Percentiles rank a stretch among this genome's conserved stretches.
Conservation (phyloP, 345 rosid genomes). For the Citrus unshiu region DNA sequence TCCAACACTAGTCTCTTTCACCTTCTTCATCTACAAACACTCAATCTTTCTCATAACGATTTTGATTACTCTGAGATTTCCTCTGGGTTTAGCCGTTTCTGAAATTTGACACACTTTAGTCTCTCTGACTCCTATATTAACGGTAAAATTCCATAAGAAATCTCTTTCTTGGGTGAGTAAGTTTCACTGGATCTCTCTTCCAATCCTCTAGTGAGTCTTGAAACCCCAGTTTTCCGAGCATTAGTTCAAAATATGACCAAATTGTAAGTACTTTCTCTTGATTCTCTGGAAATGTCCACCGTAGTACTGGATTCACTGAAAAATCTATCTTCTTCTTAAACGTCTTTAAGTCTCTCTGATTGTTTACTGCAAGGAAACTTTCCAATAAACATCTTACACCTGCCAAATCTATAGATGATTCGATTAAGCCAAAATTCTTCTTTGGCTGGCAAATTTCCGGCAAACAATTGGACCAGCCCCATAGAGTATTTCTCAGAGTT, state of each 20-base stretch:
- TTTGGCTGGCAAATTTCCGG: not conserved
- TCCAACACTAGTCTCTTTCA: slow-evolving; percentile 4
- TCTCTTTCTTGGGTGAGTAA: slow-evolving; percentile 1
- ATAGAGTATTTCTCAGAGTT: not conserved
- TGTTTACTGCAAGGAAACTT: slow-evolving; percentile 1
- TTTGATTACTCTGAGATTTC: slow-evolving; percentile 12
- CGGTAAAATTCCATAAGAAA: slow-evolving; percentile 12
- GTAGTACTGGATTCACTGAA: not conserved
- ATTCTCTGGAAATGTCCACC: slow-evolving; percentile 8
- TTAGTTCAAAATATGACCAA: not conserved
- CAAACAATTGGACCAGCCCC: not conserved
- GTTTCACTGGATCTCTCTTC: not conserved
- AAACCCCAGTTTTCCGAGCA: not conserved
- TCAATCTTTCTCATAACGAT: not conserved
- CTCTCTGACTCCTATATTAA: slow-evolving; percentile 1
- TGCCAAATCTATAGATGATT: not conserved
- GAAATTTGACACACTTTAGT: not conserved
- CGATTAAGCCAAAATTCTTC: not conserved
- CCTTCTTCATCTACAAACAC: slow-evolving; percentile 4
- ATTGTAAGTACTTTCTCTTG: not conserved
- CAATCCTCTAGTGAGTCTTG: not conserved
- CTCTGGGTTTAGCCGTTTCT: not conserved
- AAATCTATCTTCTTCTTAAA: slow-evolving; percentile 10
- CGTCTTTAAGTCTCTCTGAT: not conserved
- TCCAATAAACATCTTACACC: not conserved